phyloP scores from a whole-genome alignment of 1,284 basidiomycete species.

The Trametes polyzona region DNA sequence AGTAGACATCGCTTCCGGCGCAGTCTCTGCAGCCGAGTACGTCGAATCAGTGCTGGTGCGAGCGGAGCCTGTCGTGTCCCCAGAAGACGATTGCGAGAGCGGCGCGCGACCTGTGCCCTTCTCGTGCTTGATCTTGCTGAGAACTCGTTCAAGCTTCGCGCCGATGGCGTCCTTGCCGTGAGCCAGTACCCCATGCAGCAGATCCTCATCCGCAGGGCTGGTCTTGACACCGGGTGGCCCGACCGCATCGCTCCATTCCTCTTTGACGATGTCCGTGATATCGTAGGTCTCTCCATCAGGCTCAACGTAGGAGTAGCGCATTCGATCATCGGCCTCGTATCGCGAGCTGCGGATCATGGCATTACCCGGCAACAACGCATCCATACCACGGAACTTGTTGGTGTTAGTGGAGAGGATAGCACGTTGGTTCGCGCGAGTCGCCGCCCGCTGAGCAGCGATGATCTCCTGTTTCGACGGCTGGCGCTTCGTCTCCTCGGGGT shows the following conservation, averaged over 20 bases:
- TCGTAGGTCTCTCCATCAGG: conserved; percentile 87
- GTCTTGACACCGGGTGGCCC: conserved; percentile 35
- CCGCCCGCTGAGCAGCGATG: conserved; percentile 90
- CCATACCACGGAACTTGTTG: conserved; percentile 85
- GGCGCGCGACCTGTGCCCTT: conserved; percentile 34
- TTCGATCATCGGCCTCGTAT: conserved; percentile 66
- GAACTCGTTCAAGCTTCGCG: conserved; percentile 78
- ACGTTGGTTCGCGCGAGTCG: conserved; percentile 82
- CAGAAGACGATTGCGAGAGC: conserved; percentile 26
- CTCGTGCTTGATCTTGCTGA: conserved; percentile 72
- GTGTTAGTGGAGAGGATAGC: conserved; percentile 84
- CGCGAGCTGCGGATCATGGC: conserved; percentile 85
- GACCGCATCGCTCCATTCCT: conserved; percentile 68
- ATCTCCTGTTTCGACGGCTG: conserved; percentile 81
- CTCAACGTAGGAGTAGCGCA: conserved; percentile 92
- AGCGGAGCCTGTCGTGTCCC: no score
- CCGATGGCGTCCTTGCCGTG: conserved; percentile 60
- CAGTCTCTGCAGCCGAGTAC: conserved; percentile 57
- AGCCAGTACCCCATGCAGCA: conserved; percentile 65
- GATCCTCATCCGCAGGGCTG: conserved; percentile 52
- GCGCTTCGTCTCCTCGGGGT: conserved; percentile 42
- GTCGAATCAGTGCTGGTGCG: no score
- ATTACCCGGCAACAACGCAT: conserved; percentile 83
- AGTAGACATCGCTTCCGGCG: conserved; percentile 8
- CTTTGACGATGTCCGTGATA: conserved; percentile 90